Base-by-base conservation (phyloP, 805 yeast genomes). In the Metschnikowia noctiluminum region DNA sequence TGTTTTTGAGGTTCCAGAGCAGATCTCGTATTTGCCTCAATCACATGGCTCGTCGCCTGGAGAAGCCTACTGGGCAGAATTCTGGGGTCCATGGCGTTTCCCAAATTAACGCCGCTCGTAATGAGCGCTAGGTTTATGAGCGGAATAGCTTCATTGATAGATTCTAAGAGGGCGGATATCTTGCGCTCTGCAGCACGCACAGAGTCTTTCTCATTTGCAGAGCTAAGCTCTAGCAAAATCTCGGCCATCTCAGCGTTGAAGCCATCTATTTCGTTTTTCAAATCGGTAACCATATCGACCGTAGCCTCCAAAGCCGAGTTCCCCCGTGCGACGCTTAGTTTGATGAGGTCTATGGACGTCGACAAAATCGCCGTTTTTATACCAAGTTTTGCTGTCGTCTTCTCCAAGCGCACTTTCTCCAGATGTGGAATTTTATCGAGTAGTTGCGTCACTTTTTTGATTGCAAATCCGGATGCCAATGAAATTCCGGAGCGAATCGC, bases 401-500 rank as follows among this genome's bases (percentile, higher is more conserved):
- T 49, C 42, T 73, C 74, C 28, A 87, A 65, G 16, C 69, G 64
- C 6, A 57, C 57, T 51, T 78, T 72, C 47, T 84, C 85, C 27
- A 74, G 71, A 28, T 68, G 77, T 0, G 89, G 87, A 51, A 79
- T 72, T 34, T 67, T 64, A 15, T 77, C 83, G 38, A 86, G 67
- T 49, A 84, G 74, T 43, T 75, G 65, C 31, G 80, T 63, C n/a
- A 86, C 78, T 0, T 85, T 80, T 49, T 79, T 81, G 38, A 86
- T 73, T 21, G 91, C 90, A 65, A 80, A 87, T 0, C 85, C 80
- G 0, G 90, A 81, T 0, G 91, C 94, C 16, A 87, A 56, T 2
- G 89, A 81, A 31, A 87, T 78, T 0, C 94, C 89, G 1, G 91
- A 85, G 48, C 85, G 72, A 28, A 87, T 80, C 9, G 91, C 95